A percentile compares a stretch with the other conserved stretches of the same genome.
phyloP scores from a whole-genome alignment of 2,329 filamentous ascomycete species.

The Colletotrichum sp. region DNA sequence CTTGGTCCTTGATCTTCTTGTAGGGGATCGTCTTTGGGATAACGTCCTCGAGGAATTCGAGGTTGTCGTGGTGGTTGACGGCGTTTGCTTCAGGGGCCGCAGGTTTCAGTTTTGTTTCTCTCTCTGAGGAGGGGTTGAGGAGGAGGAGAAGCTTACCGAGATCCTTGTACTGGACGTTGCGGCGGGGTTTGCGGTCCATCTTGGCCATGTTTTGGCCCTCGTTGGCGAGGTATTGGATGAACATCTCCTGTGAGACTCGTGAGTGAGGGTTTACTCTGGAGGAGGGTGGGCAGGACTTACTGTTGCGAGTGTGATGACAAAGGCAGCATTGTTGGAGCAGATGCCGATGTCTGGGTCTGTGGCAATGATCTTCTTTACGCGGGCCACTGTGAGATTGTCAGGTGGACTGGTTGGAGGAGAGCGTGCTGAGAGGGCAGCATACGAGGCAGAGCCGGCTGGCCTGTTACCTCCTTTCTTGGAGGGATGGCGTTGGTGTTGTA shows the following conservation, averaged over 20 bases:
- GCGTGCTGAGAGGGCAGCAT: constrained; percentile 37
- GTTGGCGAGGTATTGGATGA: constrained; percentile 88
- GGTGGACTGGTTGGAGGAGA: not conserved
- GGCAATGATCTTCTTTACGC: constrained; percentile 94
- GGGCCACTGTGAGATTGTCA: constrained; percentile 68
- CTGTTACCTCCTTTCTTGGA: constrained; percentile 81
- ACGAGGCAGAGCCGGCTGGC: constrained; percentile 86
- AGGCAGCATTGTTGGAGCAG: constrained; percentile 93
- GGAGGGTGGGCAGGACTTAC: constrained; percentile 46
- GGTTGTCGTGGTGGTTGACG: constrained; percentile 86
- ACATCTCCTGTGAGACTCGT: constrained; percentile 75
- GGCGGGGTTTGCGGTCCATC: constrained; percentile 86
- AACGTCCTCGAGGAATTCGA: constrained; percentile 92
- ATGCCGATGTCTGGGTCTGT: constrained; percentile 84
- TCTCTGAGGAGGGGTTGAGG: not conserved
- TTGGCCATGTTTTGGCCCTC: constrained; percentile 89
- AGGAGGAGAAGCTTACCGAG: constrained; percentile 64
- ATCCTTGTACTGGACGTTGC: constrained; percentile 96
- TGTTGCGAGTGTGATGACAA: constrained; percentile 90
- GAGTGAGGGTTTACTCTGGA: not conserved
- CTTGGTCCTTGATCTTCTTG: constrained; percentile 75
- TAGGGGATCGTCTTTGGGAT: constrained; percentile 86
- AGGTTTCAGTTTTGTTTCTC: not conserved
- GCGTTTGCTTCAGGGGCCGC: constrained; percentile 73
- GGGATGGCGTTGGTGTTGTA: constrained; percentile 88